These are phyloP conservation scores for Pyrenula massariospora DNA, from an alignment of 495 filamentous ascomycete species.

Conservation along the genomic window DNA sequence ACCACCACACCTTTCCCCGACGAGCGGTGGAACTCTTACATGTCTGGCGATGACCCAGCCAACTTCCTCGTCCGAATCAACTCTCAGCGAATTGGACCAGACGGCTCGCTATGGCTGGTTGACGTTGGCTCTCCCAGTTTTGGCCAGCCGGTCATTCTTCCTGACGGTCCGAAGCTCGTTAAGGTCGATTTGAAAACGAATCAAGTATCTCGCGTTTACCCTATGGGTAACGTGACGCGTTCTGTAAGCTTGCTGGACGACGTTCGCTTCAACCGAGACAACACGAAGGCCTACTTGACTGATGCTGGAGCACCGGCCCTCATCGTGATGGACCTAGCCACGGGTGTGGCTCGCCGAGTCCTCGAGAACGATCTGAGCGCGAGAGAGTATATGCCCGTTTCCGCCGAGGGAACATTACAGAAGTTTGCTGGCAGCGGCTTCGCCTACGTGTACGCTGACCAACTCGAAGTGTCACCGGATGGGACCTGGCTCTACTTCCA, in stretches of 20 bases:
- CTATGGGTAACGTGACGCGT: neutral
- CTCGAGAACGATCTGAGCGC: neutral
- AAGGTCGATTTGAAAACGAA: conserved; percentile 6
- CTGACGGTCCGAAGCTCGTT: conserved; percentile 11
- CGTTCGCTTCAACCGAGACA: conserved; percentile 14
- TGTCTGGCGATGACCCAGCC: conserved; percentile 8
- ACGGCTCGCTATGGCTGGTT: conserved; percentile 16
- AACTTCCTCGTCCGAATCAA: conserved; percentile 14
- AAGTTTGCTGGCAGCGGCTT: conserved; percentile 7
- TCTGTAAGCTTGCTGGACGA: conserved; percentile 7
- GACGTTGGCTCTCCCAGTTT: conserved; percentile 13
- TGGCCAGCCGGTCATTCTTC: conserved; percentile 6
- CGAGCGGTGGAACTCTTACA: conserved; percentile 16
- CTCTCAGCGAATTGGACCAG: conserved; percentile 16
- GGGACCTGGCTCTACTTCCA: conserved; percentile 17
- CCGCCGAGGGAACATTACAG: conserved; percentile 1
- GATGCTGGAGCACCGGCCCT: conserved; percentile 6
- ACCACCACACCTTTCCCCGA: conserved; percentile 13
- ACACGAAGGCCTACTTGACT: conserved; percentile 11
- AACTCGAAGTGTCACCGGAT: conserved; percentile 20
- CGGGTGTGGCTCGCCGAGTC: neutral
- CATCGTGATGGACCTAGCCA: neutral
- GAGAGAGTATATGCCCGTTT: neutral
- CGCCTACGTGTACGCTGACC: conserved; percentile 11
- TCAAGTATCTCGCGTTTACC: neutral